phyloP scores from a whole-genome alignment of 2,329 filamentous ascomycete species.

The Macrophomina pseudophaseolina region DNA sequence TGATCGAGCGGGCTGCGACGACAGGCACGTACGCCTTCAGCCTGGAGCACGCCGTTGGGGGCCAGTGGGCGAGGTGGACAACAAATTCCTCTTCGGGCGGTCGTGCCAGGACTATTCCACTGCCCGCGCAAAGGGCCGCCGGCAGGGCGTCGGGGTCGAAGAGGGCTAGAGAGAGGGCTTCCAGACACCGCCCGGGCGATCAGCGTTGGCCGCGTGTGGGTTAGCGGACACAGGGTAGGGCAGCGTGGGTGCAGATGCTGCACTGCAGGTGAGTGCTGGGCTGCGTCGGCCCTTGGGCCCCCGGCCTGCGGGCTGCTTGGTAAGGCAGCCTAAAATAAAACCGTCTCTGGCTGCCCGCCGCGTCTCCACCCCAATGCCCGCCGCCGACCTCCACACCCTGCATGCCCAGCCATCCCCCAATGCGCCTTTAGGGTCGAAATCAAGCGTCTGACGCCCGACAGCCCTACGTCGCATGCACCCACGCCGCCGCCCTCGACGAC shows the following conservation, averaged over 20 bases:
- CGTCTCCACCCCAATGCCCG: not conserved
- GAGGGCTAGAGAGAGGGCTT: not conserved
- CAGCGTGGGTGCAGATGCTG: constrained; percentile 3
- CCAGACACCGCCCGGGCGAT: not conserved
- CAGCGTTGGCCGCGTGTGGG: constrained; percentile 8
- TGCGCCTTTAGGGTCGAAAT: not conserved
- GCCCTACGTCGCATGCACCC: constrained; percentile 35
- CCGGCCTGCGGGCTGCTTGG: constrained; percentile 4
- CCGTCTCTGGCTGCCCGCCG: not conserved
- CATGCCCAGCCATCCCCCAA: too few relatives aligned
- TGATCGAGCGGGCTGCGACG: constrained; percentile 17
- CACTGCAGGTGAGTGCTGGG: not conserved
- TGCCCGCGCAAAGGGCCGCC: constrained; percentile 1
- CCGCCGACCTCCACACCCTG: not conserved
- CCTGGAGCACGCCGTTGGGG: constrained; percentile 11
- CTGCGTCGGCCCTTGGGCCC: not conserved
- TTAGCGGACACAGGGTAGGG: not conserved
- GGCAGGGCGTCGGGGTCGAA: not conserved
- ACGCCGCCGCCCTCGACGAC: constrained; percentile 19
- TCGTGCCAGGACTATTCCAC: not conserved
- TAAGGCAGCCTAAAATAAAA: constrained; percentile 1
- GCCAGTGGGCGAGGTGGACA: constrained; percentile 1
- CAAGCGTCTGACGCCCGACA: constrained; percentile 39
- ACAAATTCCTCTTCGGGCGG: constrained; percentile 13
- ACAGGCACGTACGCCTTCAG: not conserved